Evolutionary conservation across 2,329 filamentous ascomycete species (phyloP), one percentile per base, ranked within the genome.

Genomic region (Aspergillus unguis): DNA sequence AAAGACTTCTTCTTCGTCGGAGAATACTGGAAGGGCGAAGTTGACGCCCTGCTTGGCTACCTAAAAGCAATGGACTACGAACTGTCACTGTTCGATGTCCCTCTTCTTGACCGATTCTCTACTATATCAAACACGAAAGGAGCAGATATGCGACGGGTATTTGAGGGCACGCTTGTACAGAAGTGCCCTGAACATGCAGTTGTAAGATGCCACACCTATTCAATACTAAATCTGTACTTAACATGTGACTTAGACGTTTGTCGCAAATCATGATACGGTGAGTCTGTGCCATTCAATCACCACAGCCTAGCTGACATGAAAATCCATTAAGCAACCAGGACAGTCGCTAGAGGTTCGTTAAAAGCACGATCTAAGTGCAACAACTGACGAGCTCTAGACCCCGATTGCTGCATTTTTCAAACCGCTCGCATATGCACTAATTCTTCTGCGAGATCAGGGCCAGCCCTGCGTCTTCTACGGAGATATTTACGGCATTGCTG

Each of bases 401-500:
- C 80, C 80, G 1, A 81, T 90, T 37, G 78, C 83, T 50, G 75
- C 77, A 27, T 85, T 81, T 71, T 87, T 90, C 74, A 88, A 88
- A 67, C 80, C 85, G 0, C 75, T 90, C 11, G 87, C 86, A 9
- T 89, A 90, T 67, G 75, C 85, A 0, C 77, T 90, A 41, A 88
- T 90, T 50, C 79, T 91, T 1, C 80, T 90, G 27, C 80, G 84
- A 9, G 70, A 77, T 45, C 74, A 81, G 32, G 85, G 85, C 11
- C 78, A 83, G 28, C 86, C 86, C 0, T 88, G 83, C 60, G 73
- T 88, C 33, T 90, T 90, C 66, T 89, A 85, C 64, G 85, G 85
- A 26, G 85, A 89, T 62, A 66, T 88, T 1, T 87, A 86, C 66
- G 85, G 85, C 25, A 83, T 84, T 44, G 72, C 75, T 27, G 6